A percentile compares a stretch with the other conserved stretches of the same genome.
phyloP scores from a whole-genome alignment of 345 rosid genomes.

The Heritiera littoralis region DNA sequence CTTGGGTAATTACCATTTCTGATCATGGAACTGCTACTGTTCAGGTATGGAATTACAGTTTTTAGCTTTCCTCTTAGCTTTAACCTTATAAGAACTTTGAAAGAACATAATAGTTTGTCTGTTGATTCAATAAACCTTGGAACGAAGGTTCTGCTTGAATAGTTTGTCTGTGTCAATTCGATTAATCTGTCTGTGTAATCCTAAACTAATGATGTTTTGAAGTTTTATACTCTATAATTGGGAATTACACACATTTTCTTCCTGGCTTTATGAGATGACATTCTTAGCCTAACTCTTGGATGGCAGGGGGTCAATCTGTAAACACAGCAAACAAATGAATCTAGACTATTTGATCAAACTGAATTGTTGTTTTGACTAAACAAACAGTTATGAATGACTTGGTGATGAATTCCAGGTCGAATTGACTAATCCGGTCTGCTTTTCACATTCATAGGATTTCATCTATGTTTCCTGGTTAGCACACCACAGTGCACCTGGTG shows the following conservation, averaged over 20 bases:
- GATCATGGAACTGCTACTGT: conserved; percentile 66
- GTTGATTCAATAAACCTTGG: too few relatives aligned
- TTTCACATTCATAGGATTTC: too few relatives aligned
- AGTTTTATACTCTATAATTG: background rate
- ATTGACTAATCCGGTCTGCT: too few relatives aligned
- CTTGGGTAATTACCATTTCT: conserved; percentile 49
- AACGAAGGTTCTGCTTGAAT: too few relatives aligned
- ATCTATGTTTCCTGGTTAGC: too few relatives aligned
- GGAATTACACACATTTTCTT: background rate
- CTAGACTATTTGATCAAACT: too few relatives aligned
- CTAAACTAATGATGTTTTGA: background rate
- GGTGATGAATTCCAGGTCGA: too few relatives aligned
- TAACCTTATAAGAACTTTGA: background rate
- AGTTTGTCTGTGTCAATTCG: background rate
- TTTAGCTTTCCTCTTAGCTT: background rate
- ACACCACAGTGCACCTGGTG: too few relatives aligned
- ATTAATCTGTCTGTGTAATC: background rate
- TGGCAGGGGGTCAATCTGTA: background rate
- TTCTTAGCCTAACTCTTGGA: background rate
- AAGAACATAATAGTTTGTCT: background rate
- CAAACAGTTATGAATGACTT: too few relatives aligned
- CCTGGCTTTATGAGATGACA: background rate
- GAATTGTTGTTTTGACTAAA: too few relatives aligned
- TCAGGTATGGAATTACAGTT: conserved; percentile 39
- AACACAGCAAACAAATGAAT: too few relatives aligned